phyloP scores from a whole-genome alignment of 805 yeast genomes.

The Lipomyces yamadae region DNA sequence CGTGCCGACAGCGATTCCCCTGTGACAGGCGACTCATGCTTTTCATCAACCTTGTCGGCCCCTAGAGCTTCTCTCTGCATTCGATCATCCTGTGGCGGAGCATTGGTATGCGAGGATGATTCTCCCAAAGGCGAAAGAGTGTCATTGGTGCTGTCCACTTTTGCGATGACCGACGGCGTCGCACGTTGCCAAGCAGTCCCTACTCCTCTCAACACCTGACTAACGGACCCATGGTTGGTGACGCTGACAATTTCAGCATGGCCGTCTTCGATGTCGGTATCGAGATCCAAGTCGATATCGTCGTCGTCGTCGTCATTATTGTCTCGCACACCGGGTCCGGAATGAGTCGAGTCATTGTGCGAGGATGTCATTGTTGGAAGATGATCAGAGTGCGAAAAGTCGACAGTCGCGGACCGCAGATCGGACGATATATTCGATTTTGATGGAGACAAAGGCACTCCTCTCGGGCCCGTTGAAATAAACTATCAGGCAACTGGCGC shows the following conservation, averaged over 20 bases:
- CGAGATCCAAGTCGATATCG: not conserved
- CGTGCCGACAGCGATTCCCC: not conserved
- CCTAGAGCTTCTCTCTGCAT: not conserved
- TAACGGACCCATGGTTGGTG: conserved; percentile 10
- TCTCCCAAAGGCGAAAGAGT: not conserved
- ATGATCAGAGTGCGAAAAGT: not conserved
- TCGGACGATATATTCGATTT: not conserved
- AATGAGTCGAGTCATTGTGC: not conserved
- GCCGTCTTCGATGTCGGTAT: not conserved
- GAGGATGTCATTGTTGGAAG: not conserved
- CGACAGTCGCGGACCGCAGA: not conserved
- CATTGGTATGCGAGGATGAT: not conserved
- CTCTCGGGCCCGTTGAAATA: not conserved
- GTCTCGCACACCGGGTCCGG: not conserved
- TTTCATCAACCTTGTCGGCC: not conserved
- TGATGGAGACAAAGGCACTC: not conserved
- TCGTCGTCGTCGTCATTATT: not conserved
- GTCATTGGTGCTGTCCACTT: not conserved
- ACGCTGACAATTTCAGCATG: conserved; percentile 7
- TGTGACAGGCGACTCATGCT: not conserved
- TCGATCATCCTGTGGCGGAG: not conserved
- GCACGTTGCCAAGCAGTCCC: not conserved
- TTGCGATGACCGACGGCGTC: not conserved
- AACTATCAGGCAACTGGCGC: not conserved
- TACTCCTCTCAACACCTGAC: conserved; percentile 6